Evolutionary conservation across 2,329 filamentous ascomycete species (phyloP), one percentile per base, ranked within the genome.

Genomic region (Torrubiella hemipterigena): DNA sequence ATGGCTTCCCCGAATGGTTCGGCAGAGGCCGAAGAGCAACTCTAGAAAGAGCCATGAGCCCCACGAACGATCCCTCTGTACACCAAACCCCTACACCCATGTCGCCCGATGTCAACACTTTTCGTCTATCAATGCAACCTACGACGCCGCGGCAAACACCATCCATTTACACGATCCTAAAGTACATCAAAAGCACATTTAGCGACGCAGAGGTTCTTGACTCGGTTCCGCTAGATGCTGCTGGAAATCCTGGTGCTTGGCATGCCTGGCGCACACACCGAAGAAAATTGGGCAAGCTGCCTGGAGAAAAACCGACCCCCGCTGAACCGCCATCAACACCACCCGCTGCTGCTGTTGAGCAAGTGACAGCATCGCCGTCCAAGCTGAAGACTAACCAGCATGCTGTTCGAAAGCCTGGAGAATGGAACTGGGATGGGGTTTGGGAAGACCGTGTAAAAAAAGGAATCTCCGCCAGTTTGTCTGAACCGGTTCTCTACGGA

Each of bases 391-490:
- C 19, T 10, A 13, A 27, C 8, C 32, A 34, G 4, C 24, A 30
- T 10, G 29, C 19, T 5, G 21, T 55, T 21, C 58, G 77, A 37
- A 65, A 69, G 30, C 85, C 85, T 0, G 82, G 81, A 6, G 81
- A 93, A 45, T 96, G 89, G 89, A 93, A 93, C 49, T 96, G 89
- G 89, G 85, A 94, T 47, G 87, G 89, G 0, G 89, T 96, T 0
- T 98, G 89, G 89, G 83, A 93, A 50, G 80, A 87, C 41, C 71
- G 89, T 33, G 87, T 94, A 1, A 78, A 74, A 54, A 82, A 80
- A 52, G 81, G 81, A 13, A 73, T 95, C 26, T 71, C 78, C 30
- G 67, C 71, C 8, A 93, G 85, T 47, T 58, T 85, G 30, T 82
- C 83, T 1, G 89, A 96, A 42, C 63, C 76, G 2, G 77, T 84